Evolutionary conservation across 2,329 filamentous ascomycete genomes (phyloP).

Genomic region (Alternaria arbusti): DNA sequence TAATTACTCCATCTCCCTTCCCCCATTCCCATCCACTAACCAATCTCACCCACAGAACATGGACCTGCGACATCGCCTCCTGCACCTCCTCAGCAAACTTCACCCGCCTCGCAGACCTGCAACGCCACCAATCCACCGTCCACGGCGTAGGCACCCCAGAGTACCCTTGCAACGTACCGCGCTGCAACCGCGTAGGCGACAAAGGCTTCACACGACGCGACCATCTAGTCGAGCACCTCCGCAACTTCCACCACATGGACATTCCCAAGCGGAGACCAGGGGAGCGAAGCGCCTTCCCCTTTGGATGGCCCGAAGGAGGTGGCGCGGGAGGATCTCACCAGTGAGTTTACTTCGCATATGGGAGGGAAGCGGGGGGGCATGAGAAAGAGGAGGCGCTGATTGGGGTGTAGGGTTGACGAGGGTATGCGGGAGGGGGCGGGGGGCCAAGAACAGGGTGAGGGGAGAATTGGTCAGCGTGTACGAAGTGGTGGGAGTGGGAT

Average conservation of each 20-base stretch:
- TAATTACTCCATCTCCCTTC: background rate
- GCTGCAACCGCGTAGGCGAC: conserved; percentile 40
- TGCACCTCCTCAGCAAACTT: conserved; percentile 45
- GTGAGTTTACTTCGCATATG: background rate
- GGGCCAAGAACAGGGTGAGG: background rate
- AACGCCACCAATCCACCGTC: conserved; percentile 45
- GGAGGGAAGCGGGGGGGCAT: background rate
- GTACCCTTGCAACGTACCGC: conserved; percentile 39
- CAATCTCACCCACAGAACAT: conserved; percentile 29
- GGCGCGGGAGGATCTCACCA: background rate
- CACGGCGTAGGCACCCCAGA: conserved; percentile 39
- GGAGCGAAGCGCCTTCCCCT: conserved; percentile 39
- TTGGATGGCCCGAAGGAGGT: conserved; percentile 30
- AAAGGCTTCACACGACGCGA: conserved; percentile 63
- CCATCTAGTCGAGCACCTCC: conserved; percentile 63
- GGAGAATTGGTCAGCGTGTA: background rate
- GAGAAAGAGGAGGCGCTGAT: conserved; percentile 6
- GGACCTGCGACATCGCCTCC: conserved; percentile 37
- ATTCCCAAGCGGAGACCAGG: conserved; percentile 49
- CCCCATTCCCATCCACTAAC: background rate
- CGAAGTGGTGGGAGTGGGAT: background rate
- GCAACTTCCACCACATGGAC: conserved; percentile 61
- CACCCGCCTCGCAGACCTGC: conserved; percentile 44
- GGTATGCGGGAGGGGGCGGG: background rate
- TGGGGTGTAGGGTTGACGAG: background rate